A percentile compares a stretch with the other conserved stretches of the same genome.
phyloP scores from a whole-genome alignment of 1,139 yeast species.

The Meyerozyma sp. region DNA sequence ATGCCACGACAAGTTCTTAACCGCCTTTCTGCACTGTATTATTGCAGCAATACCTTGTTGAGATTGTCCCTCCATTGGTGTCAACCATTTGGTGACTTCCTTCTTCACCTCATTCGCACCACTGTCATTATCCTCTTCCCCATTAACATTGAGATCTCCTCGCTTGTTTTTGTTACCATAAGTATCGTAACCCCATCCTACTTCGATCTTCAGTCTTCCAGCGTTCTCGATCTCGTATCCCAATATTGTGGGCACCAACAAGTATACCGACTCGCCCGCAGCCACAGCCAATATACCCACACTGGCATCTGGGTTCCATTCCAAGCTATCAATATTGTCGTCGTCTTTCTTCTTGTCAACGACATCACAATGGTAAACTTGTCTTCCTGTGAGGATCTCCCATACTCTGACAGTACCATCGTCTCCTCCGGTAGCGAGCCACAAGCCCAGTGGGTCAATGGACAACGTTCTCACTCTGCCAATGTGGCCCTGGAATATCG shows the following conservation, averaged over 20 bases:
- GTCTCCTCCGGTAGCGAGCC: conserved; percentile 97
- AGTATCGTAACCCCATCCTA: conserved; percentile 90
- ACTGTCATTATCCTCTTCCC: conserved; percentile 33
- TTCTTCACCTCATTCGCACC: conserved; percentile 37
- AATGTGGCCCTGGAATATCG: conserved; percentile 75
- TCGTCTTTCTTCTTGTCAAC: conserved; percentile 52
- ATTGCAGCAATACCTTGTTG: conserved; percentile 65
- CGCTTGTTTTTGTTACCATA: conserved; percentile 50
- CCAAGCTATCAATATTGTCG: conserved; percentile 76
- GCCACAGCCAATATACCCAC: conserved; percentile 78
- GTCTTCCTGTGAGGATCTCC: conserved; percentile 95
- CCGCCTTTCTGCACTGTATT: conserved; percentile 64
- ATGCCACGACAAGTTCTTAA: conserved; percentile 91
- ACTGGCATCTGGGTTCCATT: conserved; percentile 82
- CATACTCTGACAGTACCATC: conserved; percentile 94
- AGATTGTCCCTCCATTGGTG: conserved; percentile 63
- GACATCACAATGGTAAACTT: conserved; percentile 64
- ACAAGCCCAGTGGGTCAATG: conserved; percentile 84
- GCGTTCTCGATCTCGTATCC: conserved; percentile 83
- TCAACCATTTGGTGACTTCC: conserved; percentile 77
- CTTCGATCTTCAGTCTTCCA: conserved; percentile 74
- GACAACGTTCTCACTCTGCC: conserved; percentile 80
- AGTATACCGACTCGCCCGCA: conserved; percentile 74
- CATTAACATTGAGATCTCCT: conserved; percentile 42
- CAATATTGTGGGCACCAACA: conserved; percentile 85